These are phyloP conservation scores for Floccularia luteovirens DNA, from an alignment of 768 basidiomycete species.

Conservation along the genomic window DNA sequence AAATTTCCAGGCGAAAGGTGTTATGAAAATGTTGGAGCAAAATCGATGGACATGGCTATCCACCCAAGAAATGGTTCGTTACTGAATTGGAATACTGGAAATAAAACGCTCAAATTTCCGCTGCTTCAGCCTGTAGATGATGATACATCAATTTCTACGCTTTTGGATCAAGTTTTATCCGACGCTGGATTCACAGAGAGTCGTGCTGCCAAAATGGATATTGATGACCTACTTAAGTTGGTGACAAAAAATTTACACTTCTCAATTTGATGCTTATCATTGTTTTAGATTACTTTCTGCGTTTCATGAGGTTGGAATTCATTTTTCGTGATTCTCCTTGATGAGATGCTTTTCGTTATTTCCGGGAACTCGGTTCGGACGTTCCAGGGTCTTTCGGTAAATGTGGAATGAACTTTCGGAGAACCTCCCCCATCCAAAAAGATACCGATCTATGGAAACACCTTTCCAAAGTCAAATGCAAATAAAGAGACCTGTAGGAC, in stretches of 20 bases:
- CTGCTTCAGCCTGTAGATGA: slow-evolving; percentile 67
- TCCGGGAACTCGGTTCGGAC: no score
- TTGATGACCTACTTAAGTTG: slow-evolving; percentile 86
- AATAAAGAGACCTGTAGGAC: no score
- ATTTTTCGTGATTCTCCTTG: slow-evolving; percentile 43
- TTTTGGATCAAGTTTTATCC: slow-evolving; percentile 65
- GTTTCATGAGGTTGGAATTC: slow-evolving; percentile 69
- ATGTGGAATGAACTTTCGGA: no score
- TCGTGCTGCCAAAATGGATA: slow-evolving; percentile 88
- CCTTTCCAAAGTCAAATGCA: no score
- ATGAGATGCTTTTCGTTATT: no score
- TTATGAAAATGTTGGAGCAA: slow-evolving; percentile 88
- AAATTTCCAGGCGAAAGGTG: slow-evolving; percentile 90
- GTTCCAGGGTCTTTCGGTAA: no score
- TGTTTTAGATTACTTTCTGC: slow-evolving; percentile 54
- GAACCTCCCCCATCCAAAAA: no score
- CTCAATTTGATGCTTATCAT: neutral
- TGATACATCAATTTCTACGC: slow-evolving; percentile 54
- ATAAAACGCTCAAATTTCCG: no score
- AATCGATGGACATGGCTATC: slow-evolving; percentile 94
- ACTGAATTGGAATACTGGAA: no score
- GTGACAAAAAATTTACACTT: slow-evolving; percentile 14
- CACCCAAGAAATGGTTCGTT: slow-evolving; percentile 54
- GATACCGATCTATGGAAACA: no score
- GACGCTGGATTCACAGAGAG: slow-evolving; percentile 69